phyloP scores from a whole-genome alignment of 2,329 filamentous ascomycete species.

The Kalmusia sp. region DNA sequence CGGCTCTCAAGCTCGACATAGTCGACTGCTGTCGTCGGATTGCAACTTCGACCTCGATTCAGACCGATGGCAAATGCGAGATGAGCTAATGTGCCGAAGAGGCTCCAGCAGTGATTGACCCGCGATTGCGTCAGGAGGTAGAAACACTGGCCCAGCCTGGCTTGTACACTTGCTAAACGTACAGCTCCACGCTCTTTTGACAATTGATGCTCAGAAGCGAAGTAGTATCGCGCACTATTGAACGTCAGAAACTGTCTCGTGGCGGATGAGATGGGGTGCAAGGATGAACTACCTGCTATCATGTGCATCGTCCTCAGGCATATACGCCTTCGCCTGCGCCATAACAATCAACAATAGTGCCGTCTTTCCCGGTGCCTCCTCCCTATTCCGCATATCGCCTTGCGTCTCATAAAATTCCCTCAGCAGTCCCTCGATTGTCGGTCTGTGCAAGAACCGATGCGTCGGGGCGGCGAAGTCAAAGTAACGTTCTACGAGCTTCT shows the following conservation, averaged over 20 bases:
- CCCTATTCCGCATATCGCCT: conserved; percentile 48
- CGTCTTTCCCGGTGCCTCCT: conserved; percentile 51
- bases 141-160: conserved; percentile 63
- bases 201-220: conserved; percentile 52
- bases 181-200: conserved; percentile 61
- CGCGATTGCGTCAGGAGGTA: conserved; percentile 66
- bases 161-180: conserved; percentile 64
- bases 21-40: conserved; percentile 44
- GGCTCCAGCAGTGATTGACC: conserved; percentile 67
- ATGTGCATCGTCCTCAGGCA: conserved; percentile 34
- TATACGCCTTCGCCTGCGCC: conserved; percentile 58
- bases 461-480: conserved; percentile 68
- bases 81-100: conserved; percentile 64
- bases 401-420: conserved; percentile 56
- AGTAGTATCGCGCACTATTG: conserved; percentile 51
- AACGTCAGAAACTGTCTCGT: conserved; percentile 13
- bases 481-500: conserved; percentile 59
- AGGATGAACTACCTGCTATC: conserved; percentile 29
- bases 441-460: conserved; percentile 64
- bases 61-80: conserved; percentile 57
- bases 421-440: conserved; percentile 56
- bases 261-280: background rate
- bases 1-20: conserved; percentile 60
- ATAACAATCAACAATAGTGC: conserved; percentile 62
- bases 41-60: conserved; percentile 48